Evolutionary conservation across 495 filamentous ascomycete species (phyloP).

Genomic region (Aspergillus haitiensis): DNA sequence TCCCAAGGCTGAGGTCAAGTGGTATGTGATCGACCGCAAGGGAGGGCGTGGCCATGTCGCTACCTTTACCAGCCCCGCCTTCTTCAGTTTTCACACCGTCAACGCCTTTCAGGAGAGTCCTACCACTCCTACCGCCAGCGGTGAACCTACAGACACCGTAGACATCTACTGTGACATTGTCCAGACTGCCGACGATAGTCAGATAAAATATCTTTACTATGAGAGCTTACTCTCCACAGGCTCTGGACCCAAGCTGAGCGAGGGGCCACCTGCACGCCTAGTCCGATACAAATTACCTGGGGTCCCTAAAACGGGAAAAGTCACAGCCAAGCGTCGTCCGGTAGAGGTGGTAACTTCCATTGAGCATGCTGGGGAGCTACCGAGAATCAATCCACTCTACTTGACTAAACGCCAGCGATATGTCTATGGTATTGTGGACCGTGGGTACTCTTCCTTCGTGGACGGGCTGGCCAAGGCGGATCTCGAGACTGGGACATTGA

Average conservation of each 20-base stretch:
- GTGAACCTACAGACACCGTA: neutral
- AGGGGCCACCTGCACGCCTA: neutral
- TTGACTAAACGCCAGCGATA: constrained; percentile 11
- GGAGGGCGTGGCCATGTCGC: constrained; percentile 5
- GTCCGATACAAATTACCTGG: constrained; percentile 15
- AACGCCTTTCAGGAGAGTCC: constrained; percentile 18
- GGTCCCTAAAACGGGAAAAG: neutral
- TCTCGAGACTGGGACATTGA: constrained; percentile 14
- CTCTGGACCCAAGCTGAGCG: neutral
- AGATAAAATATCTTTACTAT: constrained; percentile 15
- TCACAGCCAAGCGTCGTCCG: neutral
- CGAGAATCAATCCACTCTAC: constrained; percentile 19
- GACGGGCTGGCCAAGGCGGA: constrained; percentile 18
- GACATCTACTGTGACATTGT: constrained; percentile 21
- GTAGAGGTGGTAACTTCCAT: constrained; percentile 2
- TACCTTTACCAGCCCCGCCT: constrained; percentile 10
- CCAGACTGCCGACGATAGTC: constrained; percentile 13
- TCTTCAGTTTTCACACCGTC: constrained; percentile 21
- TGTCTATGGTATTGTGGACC: constrained; percentile 8
- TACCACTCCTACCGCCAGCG: neutral
- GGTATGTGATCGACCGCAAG: constrained; percentile 20
- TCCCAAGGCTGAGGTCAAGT: neutral
- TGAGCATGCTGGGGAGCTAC: constrained; percentile 8
- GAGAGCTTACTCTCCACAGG: constrained; percentile 18
- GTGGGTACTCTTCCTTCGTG: constrained; percentile 19